phyloP scores from a whole-genome alignment of 805 yeast genomes.

The Metschnikowia arizonensis region DNA sequence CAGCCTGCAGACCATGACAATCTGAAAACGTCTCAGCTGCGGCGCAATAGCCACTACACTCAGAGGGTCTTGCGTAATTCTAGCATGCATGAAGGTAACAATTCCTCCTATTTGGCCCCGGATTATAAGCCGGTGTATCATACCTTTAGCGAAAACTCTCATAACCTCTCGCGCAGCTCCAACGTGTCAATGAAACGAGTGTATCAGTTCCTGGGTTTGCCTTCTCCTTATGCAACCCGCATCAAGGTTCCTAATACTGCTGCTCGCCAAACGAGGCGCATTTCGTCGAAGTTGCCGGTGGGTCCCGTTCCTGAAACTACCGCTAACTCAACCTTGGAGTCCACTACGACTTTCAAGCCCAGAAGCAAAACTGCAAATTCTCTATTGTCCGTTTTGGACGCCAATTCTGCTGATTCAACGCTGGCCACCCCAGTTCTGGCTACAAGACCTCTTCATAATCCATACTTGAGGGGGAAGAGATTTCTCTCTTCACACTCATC shows the following conservation, averaged over 20 bases:
- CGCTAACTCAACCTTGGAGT: conserved; percentile 5
- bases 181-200: conserved; percentile 39
- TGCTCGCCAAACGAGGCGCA: conserved; percentile 14
- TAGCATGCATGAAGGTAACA: conserved; percentile 17
- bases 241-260: conserved; percentile 30
- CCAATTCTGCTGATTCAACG: conserved; percentile 8
- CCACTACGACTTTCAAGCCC: conserved; percentile 20
- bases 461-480: conserved; percentile 14
- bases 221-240: conserved; percentile 42
- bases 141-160: conserved; percentile 23
- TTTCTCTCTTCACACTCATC: conserved; percentile 9
- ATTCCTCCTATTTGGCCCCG: conserved; percentile 26
- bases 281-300: conserved; percentile 8
- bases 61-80: conserved; percentile 28
- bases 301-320: conserved; percentile 2
- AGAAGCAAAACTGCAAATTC: conserved; percentile 49
- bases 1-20: conserved; percentile 2
- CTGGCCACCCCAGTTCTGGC: background rate
- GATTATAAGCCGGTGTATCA: conserved; percentile 39
- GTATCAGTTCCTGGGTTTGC: conserved; percentile 43
- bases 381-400: conserved; percentile 41
- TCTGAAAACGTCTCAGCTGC: conserved; percentile 8
- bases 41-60: conserved; percentile 20
- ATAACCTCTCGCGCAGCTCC: conserved; percentile 16
- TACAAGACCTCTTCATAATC: conserved; percentile 16